Conservation (phyloP, 371 early-diverging fungal species). For the Thermomucor indicae-seudaticae region DNA sequence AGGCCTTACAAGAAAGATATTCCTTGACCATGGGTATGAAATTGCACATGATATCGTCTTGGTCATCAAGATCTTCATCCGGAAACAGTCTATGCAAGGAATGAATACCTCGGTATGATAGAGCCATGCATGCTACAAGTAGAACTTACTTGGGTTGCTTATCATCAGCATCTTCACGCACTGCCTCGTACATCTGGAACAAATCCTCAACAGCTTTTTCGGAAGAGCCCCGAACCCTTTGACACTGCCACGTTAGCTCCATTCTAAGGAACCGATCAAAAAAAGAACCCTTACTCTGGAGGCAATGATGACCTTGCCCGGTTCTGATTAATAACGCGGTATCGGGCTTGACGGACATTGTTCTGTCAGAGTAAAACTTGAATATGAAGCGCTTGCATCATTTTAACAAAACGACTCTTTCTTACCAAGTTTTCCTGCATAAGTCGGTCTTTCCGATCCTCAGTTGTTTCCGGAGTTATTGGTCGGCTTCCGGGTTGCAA, state of each 20-base stretch:
- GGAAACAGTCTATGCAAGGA: constrained; percentile 19
- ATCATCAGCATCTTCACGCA: constrained; percentile 51
- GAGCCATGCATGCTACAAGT: background rate
- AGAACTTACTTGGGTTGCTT: constrained; percentile 12
- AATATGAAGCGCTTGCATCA: too few species aligned
- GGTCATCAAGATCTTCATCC: constrained; percentile 34
- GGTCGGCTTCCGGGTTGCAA: constrained; percentile 40
- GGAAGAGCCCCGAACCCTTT: constrained; percentile 34
- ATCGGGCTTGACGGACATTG: constrained; percentile 49
- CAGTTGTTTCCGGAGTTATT: constrained; percentile 24
- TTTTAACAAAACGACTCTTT: too few species aligned
- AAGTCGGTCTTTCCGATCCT: constrained; percentile 33
- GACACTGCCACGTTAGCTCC: background rate
- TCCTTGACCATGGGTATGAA: constrained; percentile 74
- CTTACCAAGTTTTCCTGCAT: constrained; percentile 29
- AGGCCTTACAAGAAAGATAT: constrained; percentile 52
- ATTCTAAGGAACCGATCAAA: background rate
- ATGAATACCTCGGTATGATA: background rate
- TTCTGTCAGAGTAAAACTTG: constrained; percentile 8
- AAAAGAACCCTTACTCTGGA: background rate
- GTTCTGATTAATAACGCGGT: constrained; percentile 56
- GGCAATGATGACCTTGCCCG: constrained; percentile 28
- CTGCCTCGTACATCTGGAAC: constrained; percentile 66
- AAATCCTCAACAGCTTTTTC: constrained; percentile 38
- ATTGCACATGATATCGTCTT: constrained; percentile 65